A percentile compares a stretch with the other conserved stretches of the same genome.
phyloP scores from a whole-genome alignment of 2,329 filamentous ascomycete species.

The Colletotrichum lentis region DNA sequence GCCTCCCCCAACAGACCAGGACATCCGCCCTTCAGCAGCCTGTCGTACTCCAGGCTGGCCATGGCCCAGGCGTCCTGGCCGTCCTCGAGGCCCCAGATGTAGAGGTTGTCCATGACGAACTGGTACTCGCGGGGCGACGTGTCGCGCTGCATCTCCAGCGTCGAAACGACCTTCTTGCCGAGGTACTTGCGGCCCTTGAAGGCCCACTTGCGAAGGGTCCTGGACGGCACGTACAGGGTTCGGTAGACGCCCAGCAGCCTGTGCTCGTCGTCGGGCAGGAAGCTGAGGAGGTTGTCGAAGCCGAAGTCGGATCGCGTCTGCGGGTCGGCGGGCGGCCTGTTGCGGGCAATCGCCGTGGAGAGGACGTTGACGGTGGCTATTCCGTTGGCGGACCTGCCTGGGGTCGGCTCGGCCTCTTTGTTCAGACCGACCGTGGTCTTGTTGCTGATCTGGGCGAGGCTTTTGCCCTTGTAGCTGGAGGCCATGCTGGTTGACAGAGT shows the following conservation, averaged over 20 bases:
- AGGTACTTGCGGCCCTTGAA: background rate
- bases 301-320: slow-evolving; percentile 4
- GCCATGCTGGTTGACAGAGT: background rate
- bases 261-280: background rate
- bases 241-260: background rate
- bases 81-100: background rate
- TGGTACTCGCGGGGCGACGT: background rate
- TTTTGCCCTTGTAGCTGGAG: background rate
- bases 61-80: background rate
- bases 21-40: background rate
- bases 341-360: background rate
- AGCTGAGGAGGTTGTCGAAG: slow-evolving; percentile 13
- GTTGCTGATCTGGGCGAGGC: background rate
- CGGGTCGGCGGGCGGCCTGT: background rate
- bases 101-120: background rate
- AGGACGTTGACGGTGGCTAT: background rate
- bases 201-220: background rate
- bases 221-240: background rate
- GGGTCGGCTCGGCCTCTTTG: background rate
- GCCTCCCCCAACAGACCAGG: background rate
- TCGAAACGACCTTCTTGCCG: background rate
- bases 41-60: background rate
- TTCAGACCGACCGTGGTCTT: background rate
- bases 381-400: background rate
- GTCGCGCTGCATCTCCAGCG: background rate